A percentile compares a stretch with the other conserved stretches of the same genome.
Evolutionary conservation across 768 basidiomycete species (phyloP).

Genomic region (Chalciporus pseudorubinellus): DNA sequence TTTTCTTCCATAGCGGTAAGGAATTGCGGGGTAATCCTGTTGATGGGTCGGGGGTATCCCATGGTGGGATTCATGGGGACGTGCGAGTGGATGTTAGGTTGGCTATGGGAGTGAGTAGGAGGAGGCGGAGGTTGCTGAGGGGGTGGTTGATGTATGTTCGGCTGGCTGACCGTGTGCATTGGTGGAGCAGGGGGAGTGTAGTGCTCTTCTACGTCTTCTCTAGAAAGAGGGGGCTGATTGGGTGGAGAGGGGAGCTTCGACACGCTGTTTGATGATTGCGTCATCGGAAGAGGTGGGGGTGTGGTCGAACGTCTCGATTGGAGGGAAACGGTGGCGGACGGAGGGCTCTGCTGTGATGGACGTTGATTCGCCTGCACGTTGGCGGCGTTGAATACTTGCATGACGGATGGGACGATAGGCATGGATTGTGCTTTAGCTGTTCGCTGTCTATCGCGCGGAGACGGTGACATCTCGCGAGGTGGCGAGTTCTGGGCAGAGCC

Average conservation of each 20-base stretch:
- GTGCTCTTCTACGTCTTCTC: conserved; percentile 37
- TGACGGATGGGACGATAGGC: conserved; percentile 57
- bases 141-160: conserved; percentile 31
- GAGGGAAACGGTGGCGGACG: conserved; percentile 32
- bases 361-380: conserved; percentile 39
- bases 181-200: conserved; percentile 44
- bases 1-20: conserved; percentile 51
- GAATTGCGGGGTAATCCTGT: conserved; percentile 55
- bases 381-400: conserved; percentile 47
- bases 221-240: conserved; percentile 28
- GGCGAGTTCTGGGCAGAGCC: conserved; percentile 30
- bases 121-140: conserved; percentile 41
- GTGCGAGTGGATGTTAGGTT: conserved; percentile 29
- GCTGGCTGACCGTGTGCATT: conserved; percentile 30
- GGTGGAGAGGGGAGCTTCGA: conserved; percentile 33
- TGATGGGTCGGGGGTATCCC: conserved; percentile 65
- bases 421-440: conserved; percentile 58
- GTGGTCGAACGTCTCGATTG: conserved; percentile 34
- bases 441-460: conserved; percentile 48
- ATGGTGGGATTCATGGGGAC: conserved; percentile 34
- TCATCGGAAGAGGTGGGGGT: conserved; percentile 27
- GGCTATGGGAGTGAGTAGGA: conserved; percentile 29
- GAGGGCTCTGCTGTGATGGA: conserved; percentile 34
- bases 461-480: conserved; percentile 43
- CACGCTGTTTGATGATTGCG: conserved; percentile 32